Percentiles rank a stretch among this genome's conserved stretches.
Evolutionary conservation across 192 early-diverging fungal genomes (phyloP).

Genomic region (Coemansia sp.): DNA sequence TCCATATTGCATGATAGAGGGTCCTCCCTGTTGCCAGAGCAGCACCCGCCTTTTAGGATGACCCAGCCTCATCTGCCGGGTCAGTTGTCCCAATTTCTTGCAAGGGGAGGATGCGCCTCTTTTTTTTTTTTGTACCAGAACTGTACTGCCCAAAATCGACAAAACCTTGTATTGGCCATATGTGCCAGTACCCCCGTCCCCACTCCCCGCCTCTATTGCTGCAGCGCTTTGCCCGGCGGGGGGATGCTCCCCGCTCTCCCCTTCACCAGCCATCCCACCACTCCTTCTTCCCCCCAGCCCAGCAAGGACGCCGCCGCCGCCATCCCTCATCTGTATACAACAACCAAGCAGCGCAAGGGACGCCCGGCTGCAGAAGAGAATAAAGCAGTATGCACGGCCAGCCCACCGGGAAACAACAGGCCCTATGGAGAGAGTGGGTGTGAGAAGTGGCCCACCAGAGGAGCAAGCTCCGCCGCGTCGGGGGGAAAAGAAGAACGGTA

Average conservation of each 20-base stretch:
- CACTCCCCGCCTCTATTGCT: slow-evolving; percentile 7
- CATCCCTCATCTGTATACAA: background rate
- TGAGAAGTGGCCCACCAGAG: background rate
- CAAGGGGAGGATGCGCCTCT: background rate
- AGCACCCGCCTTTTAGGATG: background rate
- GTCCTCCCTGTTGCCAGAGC: background rate
- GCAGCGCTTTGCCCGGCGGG: background rate
- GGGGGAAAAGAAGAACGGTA: slow-evolving; percentile 2
- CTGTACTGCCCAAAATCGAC: slow-evolving; percentile 8
- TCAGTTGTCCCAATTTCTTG: slow-evolving; percentile 2
- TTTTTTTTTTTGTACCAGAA: background rate
- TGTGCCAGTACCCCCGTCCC: background rate
- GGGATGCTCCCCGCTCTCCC: background rate
- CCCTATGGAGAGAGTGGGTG: background rate
- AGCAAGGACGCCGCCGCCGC: background rate
- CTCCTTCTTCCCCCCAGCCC: background rate
- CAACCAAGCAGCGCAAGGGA: background rate
- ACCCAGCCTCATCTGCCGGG: background rate
- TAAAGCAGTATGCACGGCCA: slow-evolving; percentile 3
- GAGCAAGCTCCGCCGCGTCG: background rate
- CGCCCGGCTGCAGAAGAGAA: background rate
- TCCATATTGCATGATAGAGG: background rate
- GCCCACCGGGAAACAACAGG: slow-evolving; percentile 4
- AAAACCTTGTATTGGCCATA: slow-evolving; percentile 7
- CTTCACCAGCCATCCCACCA: background rate